Evolutionary conservation across 164 flowering plant species (phyloP).

Genomic region (Stephania yunnanensis): DNA sequence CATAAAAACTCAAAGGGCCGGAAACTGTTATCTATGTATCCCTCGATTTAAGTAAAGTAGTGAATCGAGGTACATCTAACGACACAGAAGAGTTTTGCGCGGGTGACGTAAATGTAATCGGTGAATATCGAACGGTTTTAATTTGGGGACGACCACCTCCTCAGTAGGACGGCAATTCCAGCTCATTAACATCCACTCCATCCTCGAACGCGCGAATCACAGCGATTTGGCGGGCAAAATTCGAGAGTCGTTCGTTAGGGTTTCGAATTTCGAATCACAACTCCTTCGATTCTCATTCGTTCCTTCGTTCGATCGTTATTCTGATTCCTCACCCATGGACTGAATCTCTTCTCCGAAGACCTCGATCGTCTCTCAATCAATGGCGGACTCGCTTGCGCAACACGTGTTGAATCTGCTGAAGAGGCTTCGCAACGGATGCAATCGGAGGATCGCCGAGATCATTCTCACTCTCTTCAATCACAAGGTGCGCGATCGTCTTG

Average conservation of each 20-base stretch:
- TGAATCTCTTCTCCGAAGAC: not conserved
- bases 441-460: conserved; percentile 23
- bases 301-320: not conserved
- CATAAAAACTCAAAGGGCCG: too few relatives aligned
- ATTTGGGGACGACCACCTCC: not conserved
- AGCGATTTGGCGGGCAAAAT: too few relatives aligned
- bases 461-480: conserved; percentile 23
- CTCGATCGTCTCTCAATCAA: conserved; percentile 8
- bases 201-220: too few relatives aligned
- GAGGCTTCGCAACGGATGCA: conserved; percentile 20
- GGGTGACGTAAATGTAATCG: too few relatives aligned
- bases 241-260: not conserved
- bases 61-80: too few relatives aligned
- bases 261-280: not conserved
- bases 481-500: conserved; percentile 21
- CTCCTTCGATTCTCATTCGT: not conserved
- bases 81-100: too few relatives aligned
- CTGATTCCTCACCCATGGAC: not conserved
- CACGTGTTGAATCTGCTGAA: conserved; percentile 19
- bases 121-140: not conserved
- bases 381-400: conserved; percentile 22
- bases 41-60: too few relatives aligned
- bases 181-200: not conserved
- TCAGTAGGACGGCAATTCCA: not conserved
- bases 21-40: too few relatives aligned